These are phyloP conservation scores for Pseudoturritis turrita DNA, from an alignment of 345 rosid species.

Conservation along the genomic window DNA sequence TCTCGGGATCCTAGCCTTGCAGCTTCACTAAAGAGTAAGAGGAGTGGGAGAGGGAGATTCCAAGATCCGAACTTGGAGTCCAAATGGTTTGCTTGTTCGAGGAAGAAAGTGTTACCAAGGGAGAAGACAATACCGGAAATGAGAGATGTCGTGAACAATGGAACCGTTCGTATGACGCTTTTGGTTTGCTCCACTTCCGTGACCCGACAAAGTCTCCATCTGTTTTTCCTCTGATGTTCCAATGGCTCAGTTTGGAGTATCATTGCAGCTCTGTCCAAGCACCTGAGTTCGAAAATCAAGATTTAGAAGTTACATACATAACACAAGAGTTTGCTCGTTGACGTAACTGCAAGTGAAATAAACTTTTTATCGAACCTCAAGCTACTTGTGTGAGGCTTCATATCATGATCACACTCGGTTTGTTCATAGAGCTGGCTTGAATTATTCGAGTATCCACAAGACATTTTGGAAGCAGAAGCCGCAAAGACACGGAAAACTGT, in stretches of 20 bases:
- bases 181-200: slow-evolving; percentile 42
- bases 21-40: slow-evolving; percentile 31
- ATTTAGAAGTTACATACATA: background rate
- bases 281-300: slow-evolving; percentile 10
- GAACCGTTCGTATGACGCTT: slow-evolving; percentile 24
- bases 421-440: slow-evolving; percentile 26
- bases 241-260: slow-evolving; percentile 23
- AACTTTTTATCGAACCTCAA: slow-evolving; percentile 16
- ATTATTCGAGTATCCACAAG: background rate
- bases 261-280: slow-evolving; percentile 39
- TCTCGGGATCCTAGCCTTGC: slow-evolving; percentile 25
- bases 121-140: slow-evolving; percentile 33
- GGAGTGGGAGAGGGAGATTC: slow-evolving; percentile 33
- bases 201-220: slow-evolving; percentile 43
- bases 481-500: slow-evolving; percentile 31
- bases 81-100: slow-evolving; percentile 38
- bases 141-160: slow-evolving; percentile 30
- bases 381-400: slow-evolving; percentile 15
- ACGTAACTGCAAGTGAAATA: background rate
- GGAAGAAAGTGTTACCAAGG: slow-evolving; percentile 35
- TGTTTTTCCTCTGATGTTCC: slow-evolving; percentile 28
- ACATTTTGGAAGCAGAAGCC: slow-evolving; percentile 33
- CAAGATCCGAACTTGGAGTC: slow-evolving; percentile 27
- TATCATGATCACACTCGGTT: background rate
- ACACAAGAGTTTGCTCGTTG: background rate